Base-by-base conservation (phyloP, 2,329 filamentous ascomycete species). In the Colletotrichum sp. region DNA sequence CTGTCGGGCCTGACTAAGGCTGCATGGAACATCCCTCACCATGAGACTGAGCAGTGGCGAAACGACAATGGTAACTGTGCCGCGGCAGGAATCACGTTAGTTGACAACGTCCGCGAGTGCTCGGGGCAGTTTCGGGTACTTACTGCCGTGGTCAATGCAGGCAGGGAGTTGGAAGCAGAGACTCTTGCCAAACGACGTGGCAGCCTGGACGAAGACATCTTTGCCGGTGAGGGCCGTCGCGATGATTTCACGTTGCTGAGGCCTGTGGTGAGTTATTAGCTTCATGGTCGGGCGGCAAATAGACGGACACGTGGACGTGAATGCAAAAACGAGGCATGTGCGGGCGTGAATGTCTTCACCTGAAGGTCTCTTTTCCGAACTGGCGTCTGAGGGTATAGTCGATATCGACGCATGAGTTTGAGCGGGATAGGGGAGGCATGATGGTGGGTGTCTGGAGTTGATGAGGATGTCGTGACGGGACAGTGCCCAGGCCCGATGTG, bases 131-230 rank as follows among this genome's bases (percentile, higher is more conserved):
- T 70, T 57, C 64, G 34, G 63, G 52, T 61, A 90, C 93, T 81
- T 86, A 96, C 94, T 95, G 78, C 96, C 96, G 83, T 93, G 92
- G 80, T 96, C 94, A 72, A 98, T 93, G 36, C 98, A 93, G 28
- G 96, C 96, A 11, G 96, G 96, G 2, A 98, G 89, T 83, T 98
- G 96, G 82, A 96, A 98, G 86, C 96, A 98, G 69, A 98, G 85
- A 81, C 95, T 98, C 85, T 98, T 98, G 57, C 96, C 96, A 83
- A 98, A 98, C 12, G 94, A 95, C 5, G 94, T 96, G 71, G 94
- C 94, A 63, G 96, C 96, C 84, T 98, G 96, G 1, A 98, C 90
- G 82, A 98, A 98, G 59, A 98, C 94, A 93, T 98, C 96, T 77
- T 96, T 90, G 19, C 95, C 94, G 72, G 94, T 91, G 11, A 98